Evolutionary conservation across 2,329 filamentous ascomycete species (phyloP).

Genomic region (Neonectria faginata): DNA sequence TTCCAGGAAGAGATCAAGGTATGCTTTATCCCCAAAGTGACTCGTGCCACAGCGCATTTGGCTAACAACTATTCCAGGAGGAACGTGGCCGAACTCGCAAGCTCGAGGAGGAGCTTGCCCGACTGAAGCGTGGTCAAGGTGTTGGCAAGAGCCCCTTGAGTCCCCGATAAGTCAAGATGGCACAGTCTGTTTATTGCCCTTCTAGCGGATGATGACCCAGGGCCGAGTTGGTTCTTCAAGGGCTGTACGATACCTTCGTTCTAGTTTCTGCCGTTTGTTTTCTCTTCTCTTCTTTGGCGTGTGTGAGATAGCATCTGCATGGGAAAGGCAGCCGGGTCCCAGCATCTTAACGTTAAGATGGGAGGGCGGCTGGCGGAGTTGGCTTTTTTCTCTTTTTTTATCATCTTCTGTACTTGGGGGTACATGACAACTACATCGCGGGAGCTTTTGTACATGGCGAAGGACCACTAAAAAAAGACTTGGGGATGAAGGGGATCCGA

Average conservation of each 20-base stretch:
- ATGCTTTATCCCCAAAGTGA: conserved; percentile 40
- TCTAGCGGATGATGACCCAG: not conserved
- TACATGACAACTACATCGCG: conserved; percentile 12
- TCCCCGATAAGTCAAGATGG: conserved; percentile 46
- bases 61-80: conserved; percentile 56
- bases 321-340: conserved; percentile 16
- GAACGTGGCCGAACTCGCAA: conserved; percentile 61
- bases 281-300: conserved; percentile 26
- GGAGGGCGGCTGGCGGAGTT: conserved; percentile 15
- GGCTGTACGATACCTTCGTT: conserved; percentile 36
- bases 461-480: conserved; percentile 12
- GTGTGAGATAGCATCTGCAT: conserved; percentile 22
- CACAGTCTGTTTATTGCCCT: not conserved
- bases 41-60: not conserved
- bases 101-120: conserved; percentile 63
- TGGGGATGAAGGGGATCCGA: not conserved
- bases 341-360: conserved; percentile 15
- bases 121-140: conserved; percentile 57
- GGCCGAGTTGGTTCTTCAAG: not conserved
- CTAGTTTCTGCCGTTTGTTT: conserved; percentile 2
- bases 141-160: conserved; percentile 58
- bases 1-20: conserved; percentile 67
- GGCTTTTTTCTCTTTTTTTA: not conserved
- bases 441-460: conserved; percentile 19
- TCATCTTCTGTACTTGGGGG: conserved; percentile 12